A percentile compares a stretch with the other conserved stretches of the same genome.
phyloP scores from a whole-genome alignment of 306 rosid species.

The Begonia masoniana region DNA sequence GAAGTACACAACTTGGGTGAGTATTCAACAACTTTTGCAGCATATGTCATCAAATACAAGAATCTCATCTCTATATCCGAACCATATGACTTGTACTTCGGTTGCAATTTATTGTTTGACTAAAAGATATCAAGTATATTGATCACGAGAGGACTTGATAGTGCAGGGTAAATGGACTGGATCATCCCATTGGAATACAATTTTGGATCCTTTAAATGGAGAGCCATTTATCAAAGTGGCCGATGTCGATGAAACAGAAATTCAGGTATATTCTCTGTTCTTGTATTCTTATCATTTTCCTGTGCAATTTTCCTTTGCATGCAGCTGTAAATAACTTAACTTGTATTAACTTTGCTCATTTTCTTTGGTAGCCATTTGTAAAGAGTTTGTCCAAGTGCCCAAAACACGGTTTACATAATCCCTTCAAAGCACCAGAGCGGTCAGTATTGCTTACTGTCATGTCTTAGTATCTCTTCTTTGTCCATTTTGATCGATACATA shows the following conservation, averaged over 20 bases:
- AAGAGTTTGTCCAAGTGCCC: constrained; percentile 86
- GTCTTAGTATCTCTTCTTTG: neutral
- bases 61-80: no score
- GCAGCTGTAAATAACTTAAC: no score
- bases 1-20: constrained; percentile 83
- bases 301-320: no score
- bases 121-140: neutral
- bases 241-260: constrained; percentile 68
- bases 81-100: no score
- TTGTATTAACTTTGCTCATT: constrained; percentile 2
- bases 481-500: neutral
- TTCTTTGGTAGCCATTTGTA: constrained; percentile 59
- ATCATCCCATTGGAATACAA: constrained; percentile 47
- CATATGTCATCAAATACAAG: neutral
- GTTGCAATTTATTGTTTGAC: neutral
- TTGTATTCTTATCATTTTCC: constrained; percentile 2
- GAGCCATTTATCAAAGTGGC: constrained; percentile 85
- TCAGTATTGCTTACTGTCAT: constrained; percentile 16
- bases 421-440: constrained; percentile 96
- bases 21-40: constrained; percentile 7
- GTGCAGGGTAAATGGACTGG: constrained; percentile 91
- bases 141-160: constrained; percentile 16
- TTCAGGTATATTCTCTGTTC: constrained; percentile 42
- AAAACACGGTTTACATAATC: constrained; percentile 92
- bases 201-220: constrained; percentile 89